Evolutionary conservation across 805 yeast species (phyloP), one percentile per base, ranked within the genome.

Genomic region (Starmera quercuum): DNA sequence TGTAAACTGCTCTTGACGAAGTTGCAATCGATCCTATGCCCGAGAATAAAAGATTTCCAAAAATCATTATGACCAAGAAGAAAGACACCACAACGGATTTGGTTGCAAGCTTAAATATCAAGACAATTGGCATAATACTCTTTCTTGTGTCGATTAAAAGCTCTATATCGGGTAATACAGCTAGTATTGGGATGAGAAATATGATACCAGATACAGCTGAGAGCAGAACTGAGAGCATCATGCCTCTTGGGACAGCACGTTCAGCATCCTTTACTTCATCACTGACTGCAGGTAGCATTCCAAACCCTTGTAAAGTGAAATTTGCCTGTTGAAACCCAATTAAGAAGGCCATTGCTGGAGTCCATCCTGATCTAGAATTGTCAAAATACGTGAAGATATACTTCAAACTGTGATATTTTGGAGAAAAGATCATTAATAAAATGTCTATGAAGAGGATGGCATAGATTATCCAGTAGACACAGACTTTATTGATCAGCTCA

Each of bases 191-290:
- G 6, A 84, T 56, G 31, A 83, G 71, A 54, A 83, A 83, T 5
- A 81, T 67, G 11, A 83, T 54, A 0, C 95, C 95, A 11, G 79
- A 76, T n/a, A 74, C 40, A 0, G 80, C 69, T 8, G 90, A 73
- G 30, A 82, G 65, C 27, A 73, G 33, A 12, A 83, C 82, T 3
- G 92, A 74, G 31, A 69, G 63, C 1, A 81, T 56, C 50, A 84
- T 74, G 5, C 92, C 92, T 42, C 71, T 70, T 12, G 95, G 87
- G 47, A 84, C 78, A 33, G 75, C 78, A 36, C 61, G 70, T 50
- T 84, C 92, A 0, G 95, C 90, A 16, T 64, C 64, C 41, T 76
- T 71, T 12, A 84, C 92, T 56, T 84, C 95, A 47, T 84, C 95
- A 30, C 87, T 76, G 64, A 84, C 72, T 6, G 90, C 78, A 14